phyloP scores from a whole-genome alignment of 352 stramenopile species.

The Globisporangium mamillatum region DNA sequence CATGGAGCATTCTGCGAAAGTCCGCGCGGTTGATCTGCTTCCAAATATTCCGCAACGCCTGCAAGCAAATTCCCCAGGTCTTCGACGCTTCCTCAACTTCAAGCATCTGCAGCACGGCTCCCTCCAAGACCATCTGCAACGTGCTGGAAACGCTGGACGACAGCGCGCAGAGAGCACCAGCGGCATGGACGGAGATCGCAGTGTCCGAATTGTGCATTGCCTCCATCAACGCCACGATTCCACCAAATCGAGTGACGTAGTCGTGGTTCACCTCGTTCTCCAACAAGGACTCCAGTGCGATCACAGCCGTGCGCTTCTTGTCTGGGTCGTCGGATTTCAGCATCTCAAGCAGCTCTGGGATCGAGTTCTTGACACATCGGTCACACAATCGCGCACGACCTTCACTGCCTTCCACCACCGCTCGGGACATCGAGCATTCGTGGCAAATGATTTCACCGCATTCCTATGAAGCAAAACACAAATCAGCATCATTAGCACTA shows the following conservation, averaged over 20 bases:
- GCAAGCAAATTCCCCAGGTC: conserved; percentile 79
- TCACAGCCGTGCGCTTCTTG: conserved; percentile 65
- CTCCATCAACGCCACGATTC: conserved; percentile 66
- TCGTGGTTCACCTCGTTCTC: conserved; percentile 85
- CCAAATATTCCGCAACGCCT: conserved; percentile 86
- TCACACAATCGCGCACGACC: conserved; percentile 81
- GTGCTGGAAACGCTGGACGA: conserved; percentile 74
- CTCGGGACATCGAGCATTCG: conserved; percentile 83
- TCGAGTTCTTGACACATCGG: conserved; percentile 77
- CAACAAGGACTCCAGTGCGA: conserved; percentile 82
- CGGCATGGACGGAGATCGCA: conserved; percentile 65
- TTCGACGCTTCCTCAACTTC: conserved; percentile 75
- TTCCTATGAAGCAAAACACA: conserved; percentile 39
- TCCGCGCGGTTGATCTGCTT: conserved; percentile 85
- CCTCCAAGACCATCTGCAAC: conserved; percentile 86
- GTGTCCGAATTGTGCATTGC: conserved; percentile 70
- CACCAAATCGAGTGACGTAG: conserved; percentile 73
- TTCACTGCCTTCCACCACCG: conserved; percentile 77
- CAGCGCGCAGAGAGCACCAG: conserved; percentile 74
- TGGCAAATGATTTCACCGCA: conserved; percentile 86
- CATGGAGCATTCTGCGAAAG: conserved; percentile 84
- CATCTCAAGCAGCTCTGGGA: conserved; percentile 65
- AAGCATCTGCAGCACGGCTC: conserved; percentile 86
- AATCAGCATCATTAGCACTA: not conserved
- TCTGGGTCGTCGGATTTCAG: conserved; percentile 47